Conservation (phyloP, 495 filamentous ascomycete genomes). For the Apodospora peruviana region DNA sequence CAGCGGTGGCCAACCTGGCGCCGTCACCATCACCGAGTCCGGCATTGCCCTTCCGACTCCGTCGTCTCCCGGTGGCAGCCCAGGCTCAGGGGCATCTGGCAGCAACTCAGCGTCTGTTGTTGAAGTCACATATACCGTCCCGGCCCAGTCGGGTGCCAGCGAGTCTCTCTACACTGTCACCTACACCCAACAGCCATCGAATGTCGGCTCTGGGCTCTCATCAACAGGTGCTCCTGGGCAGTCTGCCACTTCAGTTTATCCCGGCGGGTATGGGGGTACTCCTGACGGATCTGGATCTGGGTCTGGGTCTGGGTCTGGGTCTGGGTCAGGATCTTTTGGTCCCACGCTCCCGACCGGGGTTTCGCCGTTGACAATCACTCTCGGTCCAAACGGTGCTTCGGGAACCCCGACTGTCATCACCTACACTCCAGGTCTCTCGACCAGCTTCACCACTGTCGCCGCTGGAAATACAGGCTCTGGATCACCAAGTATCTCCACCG, state of each 20-base stretch:
- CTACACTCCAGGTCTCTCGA: conserved; percentile 2
- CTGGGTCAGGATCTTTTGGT: not conserved
- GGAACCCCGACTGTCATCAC: conserved; percentile 10
- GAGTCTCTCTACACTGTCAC: conserved; percentile 17
- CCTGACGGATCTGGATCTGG: not conserved
- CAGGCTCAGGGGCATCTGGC: not conserved
- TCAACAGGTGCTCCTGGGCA: not conserved
- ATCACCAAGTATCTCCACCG: not conserved
- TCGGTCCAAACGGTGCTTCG: conserved; percentile 3
- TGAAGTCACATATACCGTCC: conserved; percentile 18
- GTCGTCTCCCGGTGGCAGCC: not conserved
- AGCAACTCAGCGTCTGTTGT: conserved; percentile 1
- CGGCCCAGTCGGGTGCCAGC: not conserved
- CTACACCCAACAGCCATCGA: conserved; percentile 7
- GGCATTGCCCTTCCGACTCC: not conserved
- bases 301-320: not conserved
- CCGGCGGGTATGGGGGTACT: conserved; percentile 5
- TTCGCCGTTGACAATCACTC: conserved; percentile 5
- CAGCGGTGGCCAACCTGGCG: not conserved
- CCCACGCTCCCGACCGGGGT: not conserved
- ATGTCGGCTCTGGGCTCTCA: not conserved
- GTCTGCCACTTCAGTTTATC: not conserved
- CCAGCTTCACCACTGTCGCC: not conserved
- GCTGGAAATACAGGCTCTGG: not conserved
- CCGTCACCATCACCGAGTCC: conserved; percentile 7